Base-by-base conservation (phyloP, 495 filamentous ascomycete species). In the Talaromyces thailandensis region DNA sequence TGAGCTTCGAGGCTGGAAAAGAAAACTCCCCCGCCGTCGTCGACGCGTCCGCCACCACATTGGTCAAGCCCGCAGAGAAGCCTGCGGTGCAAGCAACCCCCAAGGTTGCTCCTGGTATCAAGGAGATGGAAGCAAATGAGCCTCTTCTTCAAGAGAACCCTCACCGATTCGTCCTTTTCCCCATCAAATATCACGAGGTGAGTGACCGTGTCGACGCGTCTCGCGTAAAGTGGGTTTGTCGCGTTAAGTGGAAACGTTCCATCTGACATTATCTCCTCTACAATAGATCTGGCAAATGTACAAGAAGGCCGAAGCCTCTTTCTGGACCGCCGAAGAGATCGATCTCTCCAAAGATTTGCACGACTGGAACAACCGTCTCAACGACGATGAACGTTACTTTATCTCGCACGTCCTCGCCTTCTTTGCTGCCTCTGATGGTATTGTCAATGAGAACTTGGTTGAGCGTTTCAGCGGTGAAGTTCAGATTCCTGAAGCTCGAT, bases 301-400 rank as follows among this genome's bases (percentile, higher is more conserved):
- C 85, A 98, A 98, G 88, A 98, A 98, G 81, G 95, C 95, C 67
- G 93, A 97, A 76, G 94, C 94, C 25, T 98, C 95, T 40, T 98
- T 98, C 86, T 98, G 94, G 94, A 98, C 95, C 59, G 94, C 94
- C 61, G 94, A 98, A 74, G 94, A 98, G 80, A 97, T 98, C 64
- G 94, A 98, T 80, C 86, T 98, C 28, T 96, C 93, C 68, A 98
- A 98, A 81, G 94, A 98, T 75, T 83, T 96, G 25, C 90, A 96
- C 81, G 95, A 98, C 80, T 98, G 94, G 94, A 93, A 96, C 84
- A 93, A 97, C 82, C 84, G 87, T 67, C 79, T 98, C 66, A 98
- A 92, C 75, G 88, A 98, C 68, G 94, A 98, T 65, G 94, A 98
- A 82, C 89, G 89, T 67, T 98, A 88, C 85, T 98, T 98, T 79